Evolutionary conservation across 2,329 filamentous ascomycete genomes (phyloP).

Genomic region (Xylariaceae sp.): DNA sequence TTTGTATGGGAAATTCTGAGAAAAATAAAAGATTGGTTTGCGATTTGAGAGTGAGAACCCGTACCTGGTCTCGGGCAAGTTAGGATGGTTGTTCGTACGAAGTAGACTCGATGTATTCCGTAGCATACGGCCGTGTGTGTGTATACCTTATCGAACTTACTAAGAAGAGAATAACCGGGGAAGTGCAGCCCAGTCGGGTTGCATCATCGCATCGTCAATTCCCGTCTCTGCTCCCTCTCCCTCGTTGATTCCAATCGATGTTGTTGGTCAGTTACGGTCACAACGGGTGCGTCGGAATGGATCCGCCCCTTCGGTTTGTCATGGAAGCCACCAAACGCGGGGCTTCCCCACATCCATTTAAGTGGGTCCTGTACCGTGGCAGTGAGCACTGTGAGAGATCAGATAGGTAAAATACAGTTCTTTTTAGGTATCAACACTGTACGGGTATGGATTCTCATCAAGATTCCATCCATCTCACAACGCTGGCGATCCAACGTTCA

Average conservation of each 20-base stretch:
- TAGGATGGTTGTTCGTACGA: not conserved
- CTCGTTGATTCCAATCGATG: no score
- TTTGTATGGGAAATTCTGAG: not conserved
- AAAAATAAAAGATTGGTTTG: not conserved
- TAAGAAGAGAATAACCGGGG: not conserved
- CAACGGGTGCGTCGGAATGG: no score
- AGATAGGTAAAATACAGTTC: no score
- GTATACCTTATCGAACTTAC: not conserved
- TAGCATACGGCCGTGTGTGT: no score
- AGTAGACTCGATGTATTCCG: not conserved
- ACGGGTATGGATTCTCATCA: no score
- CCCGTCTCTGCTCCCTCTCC: not conserved
- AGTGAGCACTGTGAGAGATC: no score
- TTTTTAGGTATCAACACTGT: no score
- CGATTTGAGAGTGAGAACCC: not conserved
- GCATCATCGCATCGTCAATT: not conserved
- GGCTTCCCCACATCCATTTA: not conserved
- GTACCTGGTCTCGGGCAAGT: not conserved
- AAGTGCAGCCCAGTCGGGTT: conserved; percentile 6
- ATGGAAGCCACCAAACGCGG: not conserved
- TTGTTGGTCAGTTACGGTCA: no score
- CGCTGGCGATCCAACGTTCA: no score
- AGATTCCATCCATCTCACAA: no score
- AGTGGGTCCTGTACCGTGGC: not conserved
- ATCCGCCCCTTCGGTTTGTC: not conserved